Conservation (phyloP, 2,329 filamentous ascomycete species). For the Aspergillus piperis region DNA sequence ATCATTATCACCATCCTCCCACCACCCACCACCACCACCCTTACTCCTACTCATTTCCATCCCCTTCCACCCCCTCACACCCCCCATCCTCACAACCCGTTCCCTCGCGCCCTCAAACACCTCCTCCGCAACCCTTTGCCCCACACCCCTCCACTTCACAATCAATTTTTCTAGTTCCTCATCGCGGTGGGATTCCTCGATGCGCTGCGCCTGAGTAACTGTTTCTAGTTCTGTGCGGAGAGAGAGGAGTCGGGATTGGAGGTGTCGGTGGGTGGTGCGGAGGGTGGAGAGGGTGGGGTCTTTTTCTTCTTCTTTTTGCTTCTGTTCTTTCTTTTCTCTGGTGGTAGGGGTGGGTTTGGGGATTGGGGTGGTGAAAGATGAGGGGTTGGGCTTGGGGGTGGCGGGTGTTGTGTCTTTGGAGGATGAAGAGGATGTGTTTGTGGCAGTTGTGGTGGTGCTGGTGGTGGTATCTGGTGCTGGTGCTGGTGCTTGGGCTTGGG, state of each 20-base stretch:
- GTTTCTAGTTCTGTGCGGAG: conserved; percentile 51
- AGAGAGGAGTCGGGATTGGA: conserved; percentile 35
- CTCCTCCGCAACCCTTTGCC: conserved; percentile 66
- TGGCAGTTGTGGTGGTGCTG: background rate
- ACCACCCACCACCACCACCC: conserved; percentile 38
- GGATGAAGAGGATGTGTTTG: conserved; percentile 24
- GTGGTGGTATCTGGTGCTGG: conserved; percentile 6
- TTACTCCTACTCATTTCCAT: conserved; percentile 39
- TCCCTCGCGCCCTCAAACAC: conserved; percentile 63
- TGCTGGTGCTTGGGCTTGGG: conserved; percentile 5
- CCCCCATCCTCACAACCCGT: conserved; percentile 64
- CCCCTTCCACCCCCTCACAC: conserved; percentile 59
- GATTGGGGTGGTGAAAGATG: background rate
- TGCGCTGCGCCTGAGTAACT: conserved; percentile 54
- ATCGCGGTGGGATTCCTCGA: conserved; percentile 51
- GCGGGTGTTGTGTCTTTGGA: conserved; percentile 19
- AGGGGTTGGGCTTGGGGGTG: background rate
- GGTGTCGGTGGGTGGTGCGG: conserved; percentile 37
- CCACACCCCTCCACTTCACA: conserved; percentile 62
- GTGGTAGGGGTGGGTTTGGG: conserved; percentile 16
- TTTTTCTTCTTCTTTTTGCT: conserved; percentile 24
- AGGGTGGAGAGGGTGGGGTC: conserved; percentile 16
- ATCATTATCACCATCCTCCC: conserved; percentile 26
- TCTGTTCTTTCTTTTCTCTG: conserved; percentile 24
- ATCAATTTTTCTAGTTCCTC: conserved; percentile 59